Evolutionary conservation across 108 stramenopile genomes (phyloP).

Genomic region (Cyclotella baltica): DNA sequence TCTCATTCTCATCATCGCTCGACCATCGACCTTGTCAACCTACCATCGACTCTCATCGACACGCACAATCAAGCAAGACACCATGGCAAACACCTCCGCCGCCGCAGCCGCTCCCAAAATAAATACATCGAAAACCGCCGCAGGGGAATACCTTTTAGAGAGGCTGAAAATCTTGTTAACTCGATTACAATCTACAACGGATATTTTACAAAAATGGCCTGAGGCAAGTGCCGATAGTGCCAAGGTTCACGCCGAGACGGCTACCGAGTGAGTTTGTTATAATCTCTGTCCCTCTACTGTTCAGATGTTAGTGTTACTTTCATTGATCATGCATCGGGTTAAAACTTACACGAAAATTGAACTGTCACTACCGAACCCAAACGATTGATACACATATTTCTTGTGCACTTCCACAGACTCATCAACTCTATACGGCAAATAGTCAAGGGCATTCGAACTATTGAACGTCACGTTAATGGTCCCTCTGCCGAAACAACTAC

Average conservation of each 20-base stretch:
- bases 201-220: constrained; percentile 79
- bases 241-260: constrained; percentile 70
- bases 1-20: no score
- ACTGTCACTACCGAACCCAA: no score
- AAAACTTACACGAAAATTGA: no score
- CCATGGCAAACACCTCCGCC: neutral
- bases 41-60: neutral
- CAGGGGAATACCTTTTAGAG: constrained; percentile 63
- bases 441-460: constrained; percentile 52
- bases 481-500: constrained; percentile 8
- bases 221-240: constrained; percentile 66
- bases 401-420: constrained; percentile 54
- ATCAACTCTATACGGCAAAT: constrained; percentile 63
- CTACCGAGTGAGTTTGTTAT: constrained; percentile 36
- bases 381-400: no score
- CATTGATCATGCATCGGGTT: no score
- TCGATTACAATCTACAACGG: constrained; percentile 60
- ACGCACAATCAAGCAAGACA: neutral
- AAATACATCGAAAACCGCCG: constrained; percentile 8
- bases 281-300: no score
- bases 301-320: no score
- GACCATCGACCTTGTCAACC: no score
- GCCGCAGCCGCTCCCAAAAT: neutral
- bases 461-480: constrained; percentile 68
- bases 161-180: constrained; percentile 66